These are phyloP conservation scores for Coprinopsis sp. DNA, from an alignment of 768 basidiomycete genomes.

Conservation along the genomic window DNA sequence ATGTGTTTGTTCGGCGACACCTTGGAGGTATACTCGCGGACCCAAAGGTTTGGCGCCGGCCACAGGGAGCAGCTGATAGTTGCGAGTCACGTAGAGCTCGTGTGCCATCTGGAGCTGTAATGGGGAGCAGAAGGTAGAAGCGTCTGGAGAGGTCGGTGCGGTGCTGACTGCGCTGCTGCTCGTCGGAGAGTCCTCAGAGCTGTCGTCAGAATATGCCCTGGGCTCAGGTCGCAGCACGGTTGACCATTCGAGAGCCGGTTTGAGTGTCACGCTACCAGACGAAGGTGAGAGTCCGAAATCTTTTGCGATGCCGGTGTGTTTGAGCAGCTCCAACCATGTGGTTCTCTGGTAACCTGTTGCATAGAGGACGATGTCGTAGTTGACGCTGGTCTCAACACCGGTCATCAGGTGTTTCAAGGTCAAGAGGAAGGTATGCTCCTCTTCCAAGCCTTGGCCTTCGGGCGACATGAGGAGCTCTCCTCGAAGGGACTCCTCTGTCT, in stretches of 20 bases:
- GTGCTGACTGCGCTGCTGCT: conserved; percentile 19
- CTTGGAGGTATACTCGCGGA: conserved; percentile 32
- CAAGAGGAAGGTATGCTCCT: conserved; percentile 14
- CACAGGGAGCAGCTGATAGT: conserved; percentile 37
- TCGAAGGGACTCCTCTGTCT: background rate
- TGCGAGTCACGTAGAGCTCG: conserved; percentile 33
- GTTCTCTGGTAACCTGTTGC: conserved; percentile 52
- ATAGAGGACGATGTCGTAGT: conserved; percentile 46
- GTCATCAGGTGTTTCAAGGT: conserved; percentile 35
- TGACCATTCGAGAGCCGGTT: conserved; percentile 17
- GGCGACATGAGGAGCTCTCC: conserved; percentile 18
- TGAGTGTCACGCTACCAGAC: conserved; percentile 20
- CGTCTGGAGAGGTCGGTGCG: conserved; percentile 22
- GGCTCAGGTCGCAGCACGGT: conserved; percentile 14
- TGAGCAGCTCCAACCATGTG: conserved; percentile 40
- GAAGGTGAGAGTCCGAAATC: conserved; percentile 29
- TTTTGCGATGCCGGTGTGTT: conserved; percentile 33
- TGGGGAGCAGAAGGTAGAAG: conserved; percentile 15
- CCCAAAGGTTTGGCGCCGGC: conserved; percentile 10
- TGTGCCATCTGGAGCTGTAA: conserved; percentile 13
- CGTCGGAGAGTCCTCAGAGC: conserved; percentile 14
- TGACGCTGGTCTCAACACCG: conserved; percentile 23
- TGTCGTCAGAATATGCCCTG: conserved; percentile 7
- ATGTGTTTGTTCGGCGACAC: conserved; percentile 36
- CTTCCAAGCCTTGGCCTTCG: conserved; percentile 1